Evolutionary conservation across 208 protist species (phyloP), one percentile per base, ranked within the genome.

Genomic region (Entamoeba moshkovskii): DNA sequence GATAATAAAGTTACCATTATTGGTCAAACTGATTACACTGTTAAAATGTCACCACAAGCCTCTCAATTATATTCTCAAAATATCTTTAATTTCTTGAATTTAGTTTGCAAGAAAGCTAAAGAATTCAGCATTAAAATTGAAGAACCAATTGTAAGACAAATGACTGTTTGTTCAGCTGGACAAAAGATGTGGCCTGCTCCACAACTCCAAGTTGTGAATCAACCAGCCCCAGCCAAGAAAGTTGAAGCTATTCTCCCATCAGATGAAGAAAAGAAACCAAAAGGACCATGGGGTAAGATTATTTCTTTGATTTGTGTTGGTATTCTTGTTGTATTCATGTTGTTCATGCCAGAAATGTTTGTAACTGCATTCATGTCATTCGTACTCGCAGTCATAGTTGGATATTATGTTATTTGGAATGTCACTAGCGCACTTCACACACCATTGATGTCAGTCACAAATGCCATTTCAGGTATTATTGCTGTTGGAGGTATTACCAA

Each of bases 361-460:
- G 91, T 49, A 33, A 49, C 44, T 1, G 85, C 92, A n/a, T 25
- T 73, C 29, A 94, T 93, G 38, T 96, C 95, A 25, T 98, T 98
- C 49, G 93, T 95, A 13, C 94, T 98, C 38, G 93, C 97, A 0
- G 73, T 92, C 49, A 52, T 97, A 25, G 95, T 98, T 66, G 97
- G 97, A 52, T 97, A 97, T 91, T 66, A 93, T 44, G 92, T 95
- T 16, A 95, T 98, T 25, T 97, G 97, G 97, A 96, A 95, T 52
- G 98, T 98, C 25, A 96, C 97, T 48, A 97, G 96, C 16, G 95
- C 98, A 0, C 97, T 98, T 11, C 98, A 98, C 95, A 97, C 97
- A 15, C 98, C 98, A 15, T 95, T 98, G 6, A 98, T 98, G 98
- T 96, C 96, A 0, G 96, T 98, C 11, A 98, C 97, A 45, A 98